Evolutionary conservation across 2,329 filamentous ascomycete genomes (phyloP), one percentile per base, ranked within the genome.

Genomic region (Monilinia fructicola): DNA sequence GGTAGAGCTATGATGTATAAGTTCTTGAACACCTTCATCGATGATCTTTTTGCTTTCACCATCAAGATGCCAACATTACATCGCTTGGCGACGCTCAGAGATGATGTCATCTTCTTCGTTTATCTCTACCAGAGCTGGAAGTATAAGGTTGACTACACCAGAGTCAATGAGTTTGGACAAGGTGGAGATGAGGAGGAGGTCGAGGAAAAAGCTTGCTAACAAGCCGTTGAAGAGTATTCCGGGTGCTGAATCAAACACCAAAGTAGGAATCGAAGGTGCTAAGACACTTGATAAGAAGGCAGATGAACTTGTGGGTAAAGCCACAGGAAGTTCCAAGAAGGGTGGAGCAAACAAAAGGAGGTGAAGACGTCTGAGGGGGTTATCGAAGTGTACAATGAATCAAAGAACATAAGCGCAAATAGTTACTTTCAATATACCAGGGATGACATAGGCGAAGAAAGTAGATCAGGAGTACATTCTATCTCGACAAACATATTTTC

Each of bases 11-110:
- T 99, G 92, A 94, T 89, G 78, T 97, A 97, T 85, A 97, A 98
- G 81, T 97, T 97, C 80, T 82, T 98, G 71, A 97, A 98, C 81
- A 98, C 95, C 6, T 99, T 99, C 78, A 98, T 99, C 77, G 95
- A 99, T 79, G 95, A 99, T 76, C 83, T 99, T 42, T 99, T 99
- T 76, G 95, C 95, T 2, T 99, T 98, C 76, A 99, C 95, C 50
- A 97, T 99, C 82, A 98, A 98, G 82, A 99, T 99, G 95, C 95
- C 95, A 0, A 87, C 93, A 69, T 83, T 99, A 62, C 95, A 99
- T 79, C 87, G 95, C 21, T 83, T 99, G 61, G 93, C 95, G 0
- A 98, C 95, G 0, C 85, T 99, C 70, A 85, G 95, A 68, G 95
- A 99, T 77, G 95, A 99, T 76, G 84, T 99, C 71, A 98, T 99